These are phyloP conservation scores for Pestalotiopsis sp. DNA, from an alignment of 2,329 filamentous ascomycete species.

Conservation along the genomic window DNA sequence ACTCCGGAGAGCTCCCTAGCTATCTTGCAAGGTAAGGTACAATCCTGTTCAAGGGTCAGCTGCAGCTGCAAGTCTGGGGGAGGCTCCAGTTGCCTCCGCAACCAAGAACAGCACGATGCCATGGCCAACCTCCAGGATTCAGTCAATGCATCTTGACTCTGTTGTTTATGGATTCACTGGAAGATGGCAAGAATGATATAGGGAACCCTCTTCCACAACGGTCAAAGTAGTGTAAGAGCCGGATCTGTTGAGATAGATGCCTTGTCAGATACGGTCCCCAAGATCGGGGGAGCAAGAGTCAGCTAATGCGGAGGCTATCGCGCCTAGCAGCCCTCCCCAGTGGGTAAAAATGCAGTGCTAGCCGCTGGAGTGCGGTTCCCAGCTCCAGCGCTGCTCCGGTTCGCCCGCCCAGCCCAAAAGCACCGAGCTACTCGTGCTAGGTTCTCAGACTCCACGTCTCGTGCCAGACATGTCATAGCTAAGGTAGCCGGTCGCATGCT, in stretches of 20 bases:
- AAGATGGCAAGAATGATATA: too few species aligned
- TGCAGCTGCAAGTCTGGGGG: neutral
- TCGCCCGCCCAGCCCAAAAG: neutral
- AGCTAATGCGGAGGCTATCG: slow-evolving; percentile 6
- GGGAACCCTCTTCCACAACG: neutral
- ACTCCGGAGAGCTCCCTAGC: neutral
- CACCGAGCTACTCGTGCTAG: neutral
- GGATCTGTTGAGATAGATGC: neutral
- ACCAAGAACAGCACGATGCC: neutral
- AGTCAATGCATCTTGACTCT: neutral
- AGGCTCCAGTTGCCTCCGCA: neutral
- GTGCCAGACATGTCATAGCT: slow-evolving; percentile 9
- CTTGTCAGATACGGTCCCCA: neutral
- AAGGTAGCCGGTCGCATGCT: neutral
- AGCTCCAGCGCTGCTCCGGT: neutral
- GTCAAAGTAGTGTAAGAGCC: neutral
- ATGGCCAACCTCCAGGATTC: neutral
- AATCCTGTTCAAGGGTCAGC: neutral
- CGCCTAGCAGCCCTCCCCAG: neutral
- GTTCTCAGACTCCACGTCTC: slow-evolving; percentile 1
- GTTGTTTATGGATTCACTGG: neutral
- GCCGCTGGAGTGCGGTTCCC: neutral
- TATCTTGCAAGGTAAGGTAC: neutral
- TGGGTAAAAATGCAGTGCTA: neutral
- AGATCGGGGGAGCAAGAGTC: neutral